Evolutionary conservation across 2,329 filamentous ascomycete genomes (phyloP).

Genomic region (Alternaria ethzedia): DNA sequence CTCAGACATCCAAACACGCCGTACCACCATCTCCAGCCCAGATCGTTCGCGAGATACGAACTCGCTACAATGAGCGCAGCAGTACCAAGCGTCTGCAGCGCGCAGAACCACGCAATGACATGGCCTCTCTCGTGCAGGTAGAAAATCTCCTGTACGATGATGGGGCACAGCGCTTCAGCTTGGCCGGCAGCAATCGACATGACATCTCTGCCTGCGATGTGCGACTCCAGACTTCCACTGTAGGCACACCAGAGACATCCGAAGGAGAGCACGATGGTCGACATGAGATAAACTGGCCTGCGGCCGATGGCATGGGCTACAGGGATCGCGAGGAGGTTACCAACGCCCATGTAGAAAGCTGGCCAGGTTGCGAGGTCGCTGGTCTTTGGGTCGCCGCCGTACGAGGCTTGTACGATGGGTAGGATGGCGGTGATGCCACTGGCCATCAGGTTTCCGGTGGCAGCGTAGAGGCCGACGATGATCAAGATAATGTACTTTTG

Average conservation of each 20-base stretch:
- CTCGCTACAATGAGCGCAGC: conserved; percentile 15
- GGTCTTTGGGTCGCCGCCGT: conserved; percentile 8
- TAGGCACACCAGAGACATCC: conserved; percentile 15
- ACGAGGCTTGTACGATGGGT: conserved; percentile 7
- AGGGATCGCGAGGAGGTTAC: conserved; percentile 15
- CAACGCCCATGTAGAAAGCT: conserved; percentile 19
- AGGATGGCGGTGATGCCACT: conserved; percentile 18
- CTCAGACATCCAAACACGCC: conserved; percentile 12
- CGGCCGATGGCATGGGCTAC: conserved; percentile 16
- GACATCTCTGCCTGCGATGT: conserved; percentile 16
- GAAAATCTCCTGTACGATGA: conserved; percentile 16
- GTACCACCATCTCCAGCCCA: conserved; percentile 22
- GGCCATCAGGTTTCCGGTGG: conserved; percentile 14
- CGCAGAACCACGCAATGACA: conserved; percentile 18
- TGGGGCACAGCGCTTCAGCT: conserved; percentile 15
- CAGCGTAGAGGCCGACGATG: conserved; percentile 15
- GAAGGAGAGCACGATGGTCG: conserved; percentile 12
- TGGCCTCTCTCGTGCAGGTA: conserved; percentile 15
- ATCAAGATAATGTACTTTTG: conserved; percentile 16
- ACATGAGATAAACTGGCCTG: conserved; percentile 13
- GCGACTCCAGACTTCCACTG: conserved; percentile 9
- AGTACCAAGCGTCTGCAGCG: conserved; percentile 15
- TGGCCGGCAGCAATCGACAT: conserved; percentile 21
- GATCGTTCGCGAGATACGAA: conserved; percentile 13
- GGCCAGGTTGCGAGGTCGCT: conserved; percentile 17